Evolutionary conservation across 2,329 filamentous ascomycete species (phyloP).

Genomic region (Hansfordia pulvinata): DNA sequence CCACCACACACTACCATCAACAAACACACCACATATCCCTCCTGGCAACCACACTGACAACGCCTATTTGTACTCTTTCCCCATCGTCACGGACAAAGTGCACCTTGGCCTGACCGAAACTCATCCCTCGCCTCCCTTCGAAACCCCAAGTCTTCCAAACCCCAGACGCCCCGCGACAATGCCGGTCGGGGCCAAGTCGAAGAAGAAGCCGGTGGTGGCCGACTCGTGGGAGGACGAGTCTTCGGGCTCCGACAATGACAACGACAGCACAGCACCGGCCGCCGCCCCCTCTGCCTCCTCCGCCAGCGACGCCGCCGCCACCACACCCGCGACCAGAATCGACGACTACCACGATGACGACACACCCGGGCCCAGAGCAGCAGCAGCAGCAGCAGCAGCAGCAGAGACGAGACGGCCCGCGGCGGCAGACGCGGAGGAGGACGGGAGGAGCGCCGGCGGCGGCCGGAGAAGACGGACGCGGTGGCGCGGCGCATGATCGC

Average conservation of each 20-base stretch:
- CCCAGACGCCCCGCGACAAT: too few species aligned
- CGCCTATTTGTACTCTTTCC: too few species aligned
- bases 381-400: slow-evolving; percentile 9
- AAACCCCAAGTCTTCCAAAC: too few species aligned
- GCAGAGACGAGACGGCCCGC: slow-evolving; percentile 13
- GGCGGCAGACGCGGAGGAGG: slow-evolving; percentile 10
- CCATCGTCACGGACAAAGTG: too few species aligned
- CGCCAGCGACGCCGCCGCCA: slow-evolving; percentile 7
- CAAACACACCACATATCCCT: too few species aligned
- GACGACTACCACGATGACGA: too few species aligned
- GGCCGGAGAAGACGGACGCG: slow-evolving; percentile 87
- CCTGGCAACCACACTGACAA: too few species aligned
- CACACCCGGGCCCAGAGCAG: too few species aligned
- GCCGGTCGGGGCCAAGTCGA: slow-evolving; percentile 10
- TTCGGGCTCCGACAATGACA: slow-evolving; percentile 23
- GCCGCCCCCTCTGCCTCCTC: slow-evolving; percentile 6
- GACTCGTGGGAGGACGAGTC: slow-evolving; percentile 72
- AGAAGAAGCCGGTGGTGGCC: slow-evolving; percentile 30
- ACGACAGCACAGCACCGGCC: slow-evolving; percentile 16
- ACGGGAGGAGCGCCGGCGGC: slow-evolving; percentile 9
- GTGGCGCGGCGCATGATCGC: slow-evolving; percentile 85
- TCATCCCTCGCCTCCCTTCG: slow-evolving; percentile 13
- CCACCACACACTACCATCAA: too few species aligned
- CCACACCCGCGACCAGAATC: too few species aligned
- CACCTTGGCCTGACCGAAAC: slow-evolving; percentile 14